Evolutionary conservation across 371 early-diverging fungal genomes (phyloP), one percentile per base, ranked within the genome.

Genomic region (Mortierella sp.): DNA sequence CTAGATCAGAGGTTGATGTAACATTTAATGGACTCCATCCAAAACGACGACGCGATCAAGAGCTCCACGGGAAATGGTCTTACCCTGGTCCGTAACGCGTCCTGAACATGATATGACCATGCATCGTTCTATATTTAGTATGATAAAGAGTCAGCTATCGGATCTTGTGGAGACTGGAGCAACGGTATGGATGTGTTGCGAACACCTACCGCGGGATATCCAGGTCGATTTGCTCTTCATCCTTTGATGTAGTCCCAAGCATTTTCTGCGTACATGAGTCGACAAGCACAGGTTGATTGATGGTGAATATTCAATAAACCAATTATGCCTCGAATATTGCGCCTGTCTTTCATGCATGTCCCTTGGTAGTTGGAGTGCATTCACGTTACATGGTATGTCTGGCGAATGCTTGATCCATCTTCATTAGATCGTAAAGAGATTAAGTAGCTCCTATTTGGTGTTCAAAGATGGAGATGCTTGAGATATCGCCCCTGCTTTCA

Each of bases 191-290:
- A 34, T 26, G 42, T 31, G 21, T 14, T 19, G 4, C 21, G 23
- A 34, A 26, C 45, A 39, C 78, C 16, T 84, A 87, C 65, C 90
- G 54, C 46, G 88, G 87, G 49, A 90, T 85, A 72, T 90, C 90
- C 19, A 90, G 73, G 73, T 90, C 90, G 60, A 90, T 90, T 60
- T 90, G 89, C 31, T 84, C 81, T 61, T 88, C 90, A 61, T 88
- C 84, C 0, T 74, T 42, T 13, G 85, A 83, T 45, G 79, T 46
- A 16, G 62, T 64, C 4, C 58, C 21, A 46, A 61, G 47, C 80
- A 66, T 34, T 60, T 56, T 27, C 46, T 58, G 48, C 23, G 34
- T 34, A 34, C 34, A 34, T 10, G 34, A 34, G 34, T 34, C 34
- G 34, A 34, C 34, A 34, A 34, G 34, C 34, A 34, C 34, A 34